phyloP scores from a whole-genome alignment of 148 eudicot species.

The Silene latifolia region DNA sequence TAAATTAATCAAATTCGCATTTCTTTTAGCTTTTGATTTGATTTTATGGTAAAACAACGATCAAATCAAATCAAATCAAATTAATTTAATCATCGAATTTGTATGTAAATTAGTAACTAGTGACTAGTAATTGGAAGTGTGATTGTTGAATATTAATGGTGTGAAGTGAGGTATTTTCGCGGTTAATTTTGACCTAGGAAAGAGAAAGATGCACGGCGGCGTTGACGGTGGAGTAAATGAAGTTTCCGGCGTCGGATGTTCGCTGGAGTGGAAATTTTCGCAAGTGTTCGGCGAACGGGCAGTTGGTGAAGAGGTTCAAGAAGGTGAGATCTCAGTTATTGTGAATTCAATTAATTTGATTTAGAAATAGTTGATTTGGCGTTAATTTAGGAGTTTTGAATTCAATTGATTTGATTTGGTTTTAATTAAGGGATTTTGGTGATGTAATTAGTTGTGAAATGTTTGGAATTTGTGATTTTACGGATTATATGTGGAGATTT shows the following conservation, averaged over 20 bases:
- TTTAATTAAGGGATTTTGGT: not conserved
- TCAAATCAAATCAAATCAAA: constrained; percentile 13
- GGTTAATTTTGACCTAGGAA: constrained; percentile 21
- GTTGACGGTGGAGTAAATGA: not conserved
- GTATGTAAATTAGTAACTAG: not conserved
- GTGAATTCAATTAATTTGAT: constrained; percentile 7
- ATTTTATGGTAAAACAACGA: not conserved
- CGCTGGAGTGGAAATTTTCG: constrained; percentile 90
- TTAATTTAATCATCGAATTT: not conserved
- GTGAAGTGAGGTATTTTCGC: too few species aligned
- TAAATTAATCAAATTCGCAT: too few species aligned
- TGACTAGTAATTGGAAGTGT: too few species aligned
- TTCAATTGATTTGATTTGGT: too few species aligned
- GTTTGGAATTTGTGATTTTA: not conserved
- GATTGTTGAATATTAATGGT: too few species aligned
- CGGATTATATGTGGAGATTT: not conserved
- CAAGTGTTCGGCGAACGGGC: constrained; percentile 95
- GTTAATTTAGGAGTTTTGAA: constrained; percentile 26
- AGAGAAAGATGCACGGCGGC: constrained; percentile 48
- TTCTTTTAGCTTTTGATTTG: not conserved
- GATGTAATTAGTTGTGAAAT: not conserved
- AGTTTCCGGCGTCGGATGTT: constrained; percentile 15
- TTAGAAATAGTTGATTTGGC: not conserved
- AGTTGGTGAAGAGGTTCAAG: constrained; percentile 92
- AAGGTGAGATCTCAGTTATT: constrained; percentile 44